Percentiles rank a stretch among this genome's conserved stretches.
These are phyloP conservation scores for Ceratocystis albifundus DNA, from an alignment of 2,329 filamentous ascomycete genomes.

Conservation along the genomic window DNA sequence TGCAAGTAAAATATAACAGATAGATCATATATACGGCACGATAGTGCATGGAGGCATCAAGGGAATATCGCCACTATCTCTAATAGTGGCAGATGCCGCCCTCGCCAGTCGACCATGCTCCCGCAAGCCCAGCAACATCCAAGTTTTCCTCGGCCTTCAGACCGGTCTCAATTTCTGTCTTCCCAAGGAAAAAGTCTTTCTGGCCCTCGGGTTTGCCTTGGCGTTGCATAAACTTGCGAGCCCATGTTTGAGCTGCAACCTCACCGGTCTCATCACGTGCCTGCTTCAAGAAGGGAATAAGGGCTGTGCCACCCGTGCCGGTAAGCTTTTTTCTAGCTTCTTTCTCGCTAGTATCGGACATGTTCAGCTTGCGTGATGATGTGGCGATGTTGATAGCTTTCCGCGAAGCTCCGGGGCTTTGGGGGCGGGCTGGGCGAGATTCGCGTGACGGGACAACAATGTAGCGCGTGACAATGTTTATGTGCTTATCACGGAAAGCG, in stretches of 20 bases:
- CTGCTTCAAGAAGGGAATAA: conserved; percentile 95
- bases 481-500: conserved; percentile 79
- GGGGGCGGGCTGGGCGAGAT: conserved; percentile 51
- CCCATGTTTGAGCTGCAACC: conserved; percentile 63
- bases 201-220: conserved; percentile 39
- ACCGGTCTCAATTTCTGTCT: conserved; percentile 34
- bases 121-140: conserved; percentile 57
- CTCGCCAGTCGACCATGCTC: conserved; percentile 81
- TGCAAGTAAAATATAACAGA: not conserved
- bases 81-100: conserved; percentile 49
- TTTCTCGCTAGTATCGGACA: conserved; percentile 1
- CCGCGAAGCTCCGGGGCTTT: conserved; percentile 43
- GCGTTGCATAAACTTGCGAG: conserved; percentile 45
- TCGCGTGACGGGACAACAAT: conserved; percentile 82
- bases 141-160: conserved; percentile 36
- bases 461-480: conserved; percentile 90
- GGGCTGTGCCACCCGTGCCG: conserved; percentile 82
- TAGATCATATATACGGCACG: not conserved
- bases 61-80: not conserved
- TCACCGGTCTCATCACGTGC: conserved; percentile 92
- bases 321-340: conserved; percentile 40
- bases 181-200: conserved; percentile 48
- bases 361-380: conserved; percentile 37
- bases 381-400: conserved; percentile 51
- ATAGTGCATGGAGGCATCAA: not conserved